A percentile compares a stretch with the other conserved stretches of the same genome.
phyloP scores from a whole-genome alignment of 2,329 filamentous ascomycete genomes.

The Paracorniculantispora psalliotae region DNA sequence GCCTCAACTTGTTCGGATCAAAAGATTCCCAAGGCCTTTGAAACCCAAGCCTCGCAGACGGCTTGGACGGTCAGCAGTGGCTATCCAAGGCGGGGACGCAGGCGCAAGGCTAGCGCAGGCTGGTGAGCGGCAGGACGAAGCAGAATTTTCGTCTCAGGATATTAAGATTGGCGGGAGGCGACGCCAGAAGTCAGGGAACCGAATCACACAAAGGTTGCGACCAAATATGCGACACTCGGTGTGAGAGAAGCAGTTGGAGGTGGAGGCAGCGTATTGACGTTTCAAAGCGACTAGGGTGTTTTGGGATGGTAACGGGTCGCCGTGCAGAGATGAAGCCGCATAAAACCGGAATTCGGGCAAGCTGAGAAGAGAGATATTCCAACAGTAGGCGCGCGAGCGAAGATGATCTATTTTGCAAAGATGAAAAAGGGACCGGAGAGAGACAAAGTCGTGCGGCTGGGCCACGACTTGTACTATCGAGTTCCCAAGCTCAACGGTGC shows the following conservation, averaged over 20 bases:
- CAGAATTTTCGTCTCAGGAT: conserved; percentile 6
- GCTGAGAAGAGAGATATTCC: not conserved
- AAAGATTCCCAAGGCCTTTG: not conserved
- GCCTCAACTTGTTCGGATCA: conserved; percentile 7
- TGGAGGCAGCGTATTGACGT: not conserved
- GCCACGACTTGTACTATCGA: conserved; percentile 4
- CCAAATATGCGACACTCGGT: conserved; percentile 22
- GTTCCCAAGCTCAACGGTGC: not conserved
- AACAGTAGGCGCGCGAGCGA: not conserved
- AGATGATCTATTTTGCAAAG: conserved; percentile 3
- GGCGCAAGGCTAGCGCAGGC: too few relatives aligned
- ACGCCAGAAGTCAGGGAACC: not conserved
- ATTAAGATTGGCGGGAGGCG: not conserved
- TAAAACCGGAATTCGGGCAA: not conserved
- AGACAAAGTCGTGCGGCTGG: conserved; percentile 4
- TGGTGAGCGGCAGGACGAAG: not conserved
- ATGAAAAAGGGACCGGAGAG: not conserved
- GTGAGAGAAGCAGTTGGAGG: conserved; percentile 22
- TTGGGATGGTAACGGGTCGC: not conserved
- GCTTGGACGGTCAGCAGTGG: not conserved
- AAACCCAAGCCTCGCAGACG: conserved; percentile 4
- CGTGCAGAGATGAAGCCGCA: not conserved
- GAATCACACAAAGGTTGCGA: conserved; percentile 7
- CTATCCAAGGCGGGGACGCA: not conserved
- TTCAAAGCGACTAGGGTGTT: conserved; percentile 11